Percentiles rank a stretch among this genome's conserved stretches.
Evolutionary conservation across 306 rosid genomes (phyloP).

Genomic region (Vigna nakashimae): DNA sequence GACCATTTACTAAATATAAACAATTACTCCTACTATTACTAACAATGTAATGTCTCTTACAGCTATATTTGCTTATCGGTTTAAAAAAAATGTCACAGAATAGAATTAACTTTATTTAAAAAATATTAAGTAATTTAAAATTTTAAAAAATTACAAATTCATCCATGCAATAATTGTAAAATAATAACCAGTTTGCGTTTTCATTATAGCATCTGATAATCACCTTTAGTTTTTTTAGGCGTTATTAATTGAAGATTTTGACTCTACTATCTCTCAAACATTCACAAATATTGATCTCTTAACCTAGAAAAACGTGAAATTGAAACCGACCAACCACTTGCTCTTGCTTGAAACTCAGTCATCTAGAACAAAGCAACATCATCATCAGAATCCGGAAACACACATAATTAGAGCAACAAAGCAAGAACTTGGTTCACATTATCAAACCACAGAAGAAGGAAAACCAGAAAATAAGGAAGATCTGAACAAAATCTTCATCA

Average conservation of each 20-base stretch:
- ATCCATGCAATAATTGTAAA: too few species aligned
- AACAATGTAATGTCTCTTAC: too few species aligned
- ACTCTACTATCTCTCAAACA: neutral
- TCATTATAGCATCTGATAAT: neutral
- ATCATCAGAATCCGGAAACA: conserved; percentile 12
- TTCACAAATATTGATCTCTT: neutral
- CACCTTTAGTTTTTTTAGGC: neutral
- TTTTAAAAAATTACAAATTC: neutral
- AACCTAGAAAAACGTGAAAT: neutral
- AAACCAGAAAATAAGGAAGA: neutral
- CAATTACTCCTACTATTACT: too few species aligned
- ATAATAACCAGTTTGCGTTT: neutral
- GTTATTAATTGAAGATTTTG: neutral
- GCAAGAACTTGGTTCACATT: neutral
- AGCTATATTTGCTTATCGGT: too few species aligned
- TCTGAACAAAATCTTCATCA: conserved; percentile 1
- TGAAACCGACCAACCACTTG: neutral
- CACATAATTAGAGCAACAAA: conserved; percentile 6
- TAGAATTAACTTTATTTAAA: too few species aligned
- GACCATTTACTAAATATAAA: too few species aligned
- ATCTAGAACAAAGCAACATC: neutral
- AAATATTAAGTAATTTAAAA: too few species aligned
- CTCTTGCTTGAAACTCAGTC: conserved; percentile 7
- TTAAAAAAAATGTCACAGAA: too few species aligned
- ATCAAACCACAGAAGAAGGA: neutral